Base-by-base conservation (phyloP, 192 early-diverging fungal genomes). In the Coemansia sp. region DNA sequence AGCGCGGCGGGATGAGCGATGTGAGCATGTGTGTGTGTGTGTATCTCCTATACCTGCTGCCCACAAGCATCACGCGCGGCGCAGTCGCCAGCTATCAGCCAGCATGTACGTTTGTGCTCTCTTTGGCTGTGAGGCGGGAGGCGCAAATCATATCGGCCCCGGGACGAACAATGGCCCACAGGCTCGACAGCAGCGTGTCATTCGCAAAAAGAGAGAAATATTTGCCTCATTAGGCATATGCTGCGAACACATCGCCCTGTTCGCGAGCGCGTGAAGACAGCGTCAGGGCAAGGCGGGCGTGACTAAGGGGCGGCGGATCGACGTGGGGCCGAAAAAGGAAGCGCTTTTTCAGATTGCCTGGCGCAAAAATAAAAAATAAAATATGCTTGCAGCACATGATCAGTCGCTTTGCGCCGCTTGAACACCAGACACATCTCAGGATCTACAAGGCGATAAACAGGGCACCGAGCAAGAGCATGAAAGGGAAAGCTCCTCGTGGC, bases 351-450 rank as follows among this genome's bases (percentile, higher is more conserved):
- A n/a, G 53, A 56, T 56, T 56, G 53, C 43, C 53, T 14, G 33
- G 33, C 31, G 53, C 53, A 18, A 52, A 52, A 52, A 43, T 18
- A 18, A 18, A 43, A 13, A 38, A 45, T 4, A 45, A 45, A 45
- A 45, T 6, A 45, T 45, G 7, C 48, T 52, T 52, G 48, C 48
- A 52, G 25, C 48, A 56, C 53, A 12, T 56, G 53, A 56, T 56
- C 53, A 56, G 53, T 34, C 53, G 33, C n/a, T 33, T 56, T 2
- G 43, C 53, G 33, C 28, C 16, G 31, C 53, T 31, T 34, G 53
- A 56, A 56, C 53, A 56, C 53, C 53, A 53, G 50, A 53, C 50
- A 28, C 50, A 53, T 31, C 50, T n/a, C 50, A 53, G 33, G 53
- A 56, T 56, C 53, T 33, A 20, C 53, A 31, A 31, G 52, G 52